phyloP scores from a whole-genome alignment of 139 green algal genomes.

The Chloropicon primus region DNA sequence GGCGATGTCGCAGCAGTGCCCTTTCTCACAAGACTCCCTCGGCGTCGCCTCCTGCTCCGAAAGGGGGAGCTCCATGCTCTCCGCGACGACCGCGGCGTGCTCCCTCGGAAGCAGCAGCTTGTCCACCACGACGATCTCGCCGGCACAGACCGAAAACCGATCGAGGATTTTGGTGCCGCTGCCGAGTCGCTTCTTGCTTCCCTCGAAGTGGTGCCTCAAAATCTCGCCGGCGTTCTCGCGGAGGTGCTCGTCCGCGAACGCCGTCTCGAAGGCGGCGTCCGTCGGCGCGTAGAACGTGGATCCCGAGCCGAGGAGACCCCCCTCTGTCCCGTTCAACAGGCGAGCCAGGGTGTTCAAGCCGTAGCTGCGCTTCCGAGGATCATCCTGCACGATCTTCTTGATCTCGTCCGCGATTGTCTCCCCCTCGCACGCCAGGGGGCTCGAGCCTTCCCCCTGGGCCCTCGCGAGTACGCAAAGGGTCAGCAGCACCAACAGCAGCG shows the following conservation, averaged over 20 bases:
- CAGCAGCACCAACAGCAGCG: not conserved
- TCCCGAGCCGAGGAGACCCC: no score
- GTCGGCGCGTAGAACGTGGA: not conserved
- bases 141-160: not conserved
- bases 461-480: no score
- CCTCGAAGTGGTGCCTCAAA: not conserved
- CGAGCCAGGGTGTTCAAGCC: not conserved
- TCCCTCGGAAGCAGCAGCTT: not conserved
- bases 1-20: not conserved
- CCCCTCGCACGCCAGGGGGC: no score
- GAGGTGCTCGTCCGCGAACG: no score
- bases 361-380: not conserved
- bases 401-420: no score
- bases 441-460: no score
- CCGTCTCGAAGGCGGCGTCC: not conserved
- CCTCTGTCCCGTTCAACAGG: no score
- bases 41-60: no score
- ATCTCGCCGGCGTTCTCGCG: not conserved
- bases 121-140: not conserved
- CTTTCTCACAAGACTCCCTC: not conserved
- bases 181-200: not conserved
- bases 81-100: not conserved
- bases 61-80: no score
- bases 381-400: no score
- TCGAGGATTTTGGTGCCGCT: not conserved